phyloP scores from a whole-genome alignment of 2,329 filamentous ascomycete genomes.

The Scytalidium lignicola region DNA sequence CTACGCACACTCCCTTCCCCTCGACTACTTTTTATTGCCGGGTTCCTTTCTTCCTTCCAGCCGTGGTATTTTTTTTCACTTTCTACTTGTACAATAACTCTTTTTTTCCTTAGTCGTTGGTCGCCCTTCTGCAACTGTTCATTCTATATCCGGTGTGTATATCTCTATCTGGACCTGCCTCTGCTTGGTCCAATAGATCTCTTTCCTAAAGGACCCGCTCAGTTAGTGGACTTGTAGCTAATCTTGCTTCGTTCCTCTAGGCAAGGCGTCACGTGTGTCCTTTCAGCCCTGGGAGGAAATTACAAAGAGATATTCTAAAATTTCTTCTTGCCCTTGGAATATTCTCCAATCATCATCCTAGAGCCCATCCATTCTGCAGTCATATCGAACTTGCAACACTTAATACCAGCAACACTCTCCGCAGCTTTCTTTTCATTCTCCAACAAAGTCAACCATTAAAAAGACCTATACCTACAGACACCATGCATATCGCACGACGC shows the following conservation, averaged over 20 bases:
- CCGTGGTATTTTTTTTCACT: background rate
- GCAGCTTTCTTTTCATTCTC: too few species aligned
- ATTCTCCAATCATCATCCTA: background rate
- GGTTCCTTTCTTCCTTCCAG: background rate
- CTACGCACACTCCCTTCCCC: background rate
- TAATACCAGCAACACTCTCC: background rate
- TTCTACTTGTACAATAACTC: background rate
- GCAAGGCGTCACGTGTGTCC: background rate
- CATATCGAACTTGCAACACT: background rate
- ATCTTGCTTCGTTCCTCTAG: background rate
- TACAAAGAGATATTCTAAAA: background rate
- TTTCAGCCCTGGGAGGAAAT: background rate
- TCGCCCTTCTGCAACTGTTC: background rate
- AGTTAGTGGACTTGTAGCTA: background rate
- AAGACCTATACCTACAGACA: background rate
- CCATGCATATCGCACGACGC: constrained; percentile 34
- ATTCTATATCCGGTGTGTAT: background rate
- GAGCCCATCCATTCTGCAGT: too few species aligned
- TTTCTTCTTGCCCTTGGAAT: background rate
- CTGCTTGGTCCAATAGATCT: background rate
- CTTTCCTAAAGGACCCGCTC: background rate
- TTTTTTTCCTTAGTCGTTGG: background rate
- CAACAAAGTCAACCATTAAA: too few species aligned
- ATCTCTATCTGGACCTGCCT: background rate
- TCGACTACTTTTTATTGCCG: background rate